Base-by-base conservation (phyloP, 345 rosid species). In the Carallia brachiata region DNA sequence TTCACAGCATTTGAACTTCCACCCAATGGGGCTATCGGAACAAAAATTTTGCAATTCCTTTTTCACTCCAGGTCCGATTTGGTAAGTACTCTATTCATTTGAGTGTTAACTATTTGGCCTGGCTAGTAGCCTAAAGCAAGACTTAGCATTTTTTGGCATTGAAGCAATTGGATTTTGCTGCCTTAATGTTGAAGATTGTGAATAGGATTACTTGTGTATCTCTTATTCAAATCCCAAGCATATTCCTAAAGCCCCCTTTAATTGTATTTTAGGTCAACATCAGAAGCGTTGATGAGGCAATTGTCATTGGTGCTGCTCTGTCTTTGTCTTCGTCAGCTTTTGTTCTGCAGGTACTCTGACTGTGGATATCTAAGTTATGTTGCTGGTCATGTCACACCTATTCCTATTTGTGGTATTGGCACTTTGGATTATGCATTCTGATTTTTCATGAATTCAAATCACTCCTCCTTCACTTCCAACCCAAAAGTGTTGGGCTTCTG, bases 1-100 rank as follows among this genome's bases (percentile, higher is more conserved):
- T 94, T 94, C 83, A 84, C 98, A 3, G 96, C 98, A 50, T 94
- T 94, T 83, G 98, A 94, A 79, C 97, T 94, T 80, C 98, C 98
- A 59, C 98, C 98, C 71, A 94, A 94, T 74, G 95, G 89, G 36
- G 98, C 98, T 47, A 74, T 91, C 28, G 98, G 98, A 74, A 94
- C 98, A 59, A 87, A 68, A 83, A 86, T 94, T 68, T 83, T 94
- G 13, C 83, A 91, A 82, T 94, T 94, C 76, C 92, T 94, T 65
- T 94, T 94, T 79, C 96, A 91, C 79, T 94, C 97, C 7, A 84
- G 91, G 84, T 40, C 93, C 44, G 98, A 94, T 80, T 76, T 94
- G 93, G 98, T 94, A 74, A 85, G 85, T 27, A 63, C 23, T 36
- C 68, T 61, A 31, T 61, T 15, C 23, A 57, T 39, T 34, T 13